phyloP scores from a whole-genome alignment of 2,329 filamentous ascomycete species.

The Hypoxylon sp. region DNA sequence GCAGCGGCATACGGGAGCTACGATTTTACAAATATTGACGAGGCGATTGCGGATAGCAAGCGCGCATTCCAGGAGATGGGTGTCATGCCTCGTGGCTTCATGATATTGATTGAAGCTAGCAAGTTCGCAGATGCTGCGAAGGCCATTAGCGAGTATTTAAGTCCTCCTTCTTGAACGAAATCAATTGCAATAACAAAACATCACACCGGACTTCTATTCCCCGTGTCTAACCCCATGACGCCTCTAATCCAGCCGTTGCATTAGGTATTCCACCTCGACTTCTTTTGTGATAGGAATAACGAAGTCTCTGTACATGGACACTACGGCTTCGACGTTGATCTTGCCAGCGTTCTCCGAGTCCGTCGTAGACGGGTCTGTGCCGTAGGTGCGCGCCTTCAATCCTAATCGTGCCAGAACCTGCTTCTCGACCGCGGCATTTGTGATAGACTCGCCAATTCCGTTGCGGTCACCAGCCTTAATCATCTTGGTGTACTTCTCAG shows the following conservation, averaged over 20 bases:
- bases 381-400: constrained; percentile 93
- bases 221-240: constrained; percentile 22
- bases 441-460: constrained; percentile 91
- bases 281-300: constrained; percentile 98
- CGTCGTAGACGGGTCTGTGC: constrained; percentile 83
- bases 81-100: constrained; percentile 84
- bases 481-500: constrained; percentile 82
- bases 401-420: constrained; percentile 89
- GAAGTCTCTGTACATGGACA: constrained; percentile 90
- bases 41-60: constrained; percentile 89
- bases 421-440: constrained; percentile 88
- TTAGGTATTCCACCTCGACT: constrained; percentile 97
- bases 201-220: constrained; percentile 10
- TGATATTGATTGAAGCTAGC: constrained; percentile 86
- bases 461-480: constrained; percentile 85
- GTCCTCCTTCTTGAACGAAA: constrained; percentile 60
- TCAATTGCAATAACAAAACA: constrained; percentile 43
- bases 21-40: constrained; percentile 84
- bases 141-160: constrained; percentile 81
- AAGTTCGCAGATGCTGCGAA: constrained; percentile 84
- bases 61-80: constrained; percentile 94
- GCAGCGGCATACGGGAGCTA: constrained; percentile 79
- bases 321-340: constrained; percentile 93
- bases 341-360: constrained; percentile 74
- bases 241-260: constrained; percentile 81